Percentiles rank a stretch among this genome's conserved stretches.
Conservation (phyloP, 176 grass and related monocot species). For the Oryza glaberrima region DNA sequence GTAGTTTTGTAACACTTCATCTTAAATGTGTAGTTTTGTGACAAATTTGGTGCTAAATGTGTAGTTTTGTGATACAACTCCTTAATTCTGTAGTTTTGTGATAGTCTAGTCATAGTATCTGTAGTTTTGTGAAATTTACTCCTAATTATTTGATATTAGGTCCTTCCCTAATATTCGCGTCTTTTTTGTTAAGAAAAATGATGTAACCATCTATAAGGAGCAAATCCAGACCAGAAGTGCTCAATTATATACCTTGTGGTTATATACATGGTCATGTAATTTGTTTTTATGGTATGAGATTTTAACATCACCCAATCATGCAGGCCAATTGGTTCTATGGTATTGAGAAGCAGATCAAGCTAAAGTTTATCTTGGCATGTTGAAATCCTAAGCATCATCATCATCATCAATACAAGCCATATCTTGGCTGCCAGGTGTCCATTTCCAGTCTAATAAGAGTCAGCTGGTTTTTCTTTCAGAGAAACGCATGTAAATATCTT, state of each 20-base stretch:
- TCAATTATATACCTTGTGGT: background rate
- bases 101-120: no score
- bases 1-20: no score
- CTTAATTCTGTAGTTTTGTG: no score
- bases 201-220: background rate
- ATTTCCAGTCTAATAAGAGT: slow-evolving; percentile 24
- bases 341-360: slow-evolving; percentile 13
- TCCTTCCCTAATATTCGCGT: no score
- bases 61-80: no score
- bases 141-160: no score
- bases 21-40: no score
- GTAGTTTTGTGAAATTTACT: no score
- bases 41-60: no score
- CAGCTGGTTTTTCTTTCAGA: background rate
- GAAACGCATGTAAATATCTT: slow-evolving; percentile 13
- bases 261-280: no score
- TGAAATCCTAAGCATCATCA: background rate
- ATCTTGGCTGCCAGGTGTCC: background rate
- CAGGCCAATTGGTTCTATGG: slow-evolving; percentile 21
- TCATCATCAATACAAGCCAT: slow-evolving; percentile 27
- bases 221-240: no score
- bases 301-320: background rate
- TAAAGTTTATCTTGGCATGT: slow-evolving; percentile 13
- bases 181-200: background rate
- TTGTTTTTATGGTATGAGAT: background rate